Evolutionary conservation across 768 basidiomycete genomes (phyloP).

Genomic region (Collybia nuda): DNA sequence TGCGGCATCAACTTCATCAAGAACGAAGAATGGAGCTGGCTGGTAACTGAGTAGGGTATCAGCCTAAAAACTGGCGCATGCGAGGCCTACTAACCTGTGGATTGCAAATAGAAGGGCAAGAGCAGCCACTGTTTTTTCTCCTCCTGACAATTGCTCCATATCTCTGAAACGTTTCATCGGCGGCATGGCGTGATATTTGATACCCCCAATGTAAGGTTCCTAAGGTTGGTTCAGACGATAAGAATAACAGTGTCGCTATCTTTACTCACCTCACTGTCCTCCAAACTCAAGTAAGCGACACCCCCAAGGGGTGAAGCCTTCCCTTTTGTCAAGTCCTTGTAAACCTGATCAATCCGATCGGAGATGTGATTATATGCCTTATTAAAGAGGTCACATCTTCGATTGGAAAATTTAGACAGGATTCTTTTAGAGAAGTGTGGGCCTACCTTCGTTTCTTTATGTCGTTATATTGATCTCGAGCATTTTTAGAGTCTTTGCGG

Average conservation of each 20-base stretch:
- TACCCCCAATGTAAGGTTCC: slow-evolving; percentile 75
- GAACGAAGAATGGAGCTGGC: slow-evolving; percentile 95
- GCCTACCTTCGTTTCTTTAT: slow-evolving; percentile 73
- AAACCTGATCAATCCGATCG: slow-evolving; percentile 91
- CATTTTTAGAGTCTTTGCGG: slow-evolving; percentile 82
- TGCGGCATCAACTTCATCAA: slow-evolving; percentile 98
- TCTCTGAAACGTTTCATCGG: slow-evolving; percentile 99
- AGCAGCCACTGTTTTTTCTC: slow-evolving; percentile 98
- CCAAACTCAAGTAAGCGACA: slow-evolving; percentile 93
- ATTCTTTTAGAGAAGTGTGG: neutral
- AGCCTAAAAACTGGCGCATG: neutral
- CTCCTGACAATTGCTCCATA: slow-evolving; percentile 98
- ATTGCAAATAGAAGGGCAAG: slow-evolving; percentile 96
- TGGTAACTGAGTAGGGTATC: slow-evolving; percentile 64
- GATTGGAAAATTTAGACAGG: neutral
- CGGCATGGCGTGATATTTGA: slow-evolving; percentile 99
- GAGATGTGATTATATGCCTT: slow-evolving; percentile 96
- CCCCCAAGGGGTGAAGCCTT: slow-evolving; percentile 94
- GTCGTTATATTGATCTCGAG: slow-evolving; percentile 91
- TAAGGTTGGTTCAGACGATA: slow-evolving; percentile 1
- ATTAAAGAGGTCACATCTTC: slow-evolving; percentile 84
- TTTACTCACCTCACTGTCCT: slow-evolving; percentile 83
- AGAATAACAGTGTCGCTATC: neutral
- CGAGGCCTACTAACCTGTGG: slow-evolving; percentile 62
- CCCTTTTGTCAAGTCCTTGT: slow-evolving; percentile 97